Base-by-base conservation (phyloP, 1,139 yeast species). In the Zygosaccharomyces sapae region DNA sequence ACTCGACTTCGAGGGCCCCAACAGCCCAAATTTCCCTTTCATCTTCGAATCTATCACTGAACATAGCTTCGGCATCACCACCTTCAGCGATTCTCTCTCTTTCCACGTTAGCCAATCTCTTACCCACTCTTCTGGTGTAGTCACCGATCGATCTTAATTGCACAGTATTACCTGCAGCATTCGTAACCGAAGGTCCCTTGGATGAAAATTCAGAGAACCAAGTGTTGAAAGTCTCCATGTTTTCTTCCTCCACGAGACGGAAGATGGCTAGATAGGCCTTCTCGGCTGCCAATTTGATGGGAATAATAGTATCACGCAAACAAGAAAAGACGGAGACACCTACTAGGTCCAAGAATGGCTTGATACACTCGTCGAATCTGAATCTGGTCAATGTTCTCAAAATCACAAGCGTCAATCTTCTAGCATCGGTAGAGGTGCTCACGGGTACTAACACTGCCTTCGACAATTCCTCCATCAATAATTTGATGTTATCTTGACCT, bases 211-310 rank as follows among this genome's bases (percentile, higher is more conserved):
- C 43, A 2, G 58, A 61, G 37, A 76, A 68, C 96, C 96, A 92
- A 10, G 62, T 58, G 44, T 76, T 77, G 70, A 87, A 87, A 24
- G 68, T 63, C 1, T 56, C 66, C 69, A 77, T 70, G n/a, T 75
- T 73, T n/a, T 71, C 76, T 51, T 87, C 92, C 36, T 84, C 89
- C 24, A 87, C 82, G 55, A 90, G 71, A 47, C 77, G 73, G 65
- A 89, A 83, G 18, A 88, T 67, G 1, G 89, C 80, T 58, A 90
- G 68, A 65, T 77, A 90, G 0, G 96, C 90, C 71, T 88, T 88
- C 66, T 92, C 98, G 3, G 96, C 96, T 0, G 97, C 97, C 53
- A 92, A 75, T 62, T 89, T 89, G 57, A 92, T 84, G 3, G 98
- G 97, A 59, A 92, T 87, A 41, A 86, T 73, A 12, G 82, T 76